Evolutionary conservation across 139 green algal genomes (phyloP).

Genomic region (Chlorella sp.): DNA sequence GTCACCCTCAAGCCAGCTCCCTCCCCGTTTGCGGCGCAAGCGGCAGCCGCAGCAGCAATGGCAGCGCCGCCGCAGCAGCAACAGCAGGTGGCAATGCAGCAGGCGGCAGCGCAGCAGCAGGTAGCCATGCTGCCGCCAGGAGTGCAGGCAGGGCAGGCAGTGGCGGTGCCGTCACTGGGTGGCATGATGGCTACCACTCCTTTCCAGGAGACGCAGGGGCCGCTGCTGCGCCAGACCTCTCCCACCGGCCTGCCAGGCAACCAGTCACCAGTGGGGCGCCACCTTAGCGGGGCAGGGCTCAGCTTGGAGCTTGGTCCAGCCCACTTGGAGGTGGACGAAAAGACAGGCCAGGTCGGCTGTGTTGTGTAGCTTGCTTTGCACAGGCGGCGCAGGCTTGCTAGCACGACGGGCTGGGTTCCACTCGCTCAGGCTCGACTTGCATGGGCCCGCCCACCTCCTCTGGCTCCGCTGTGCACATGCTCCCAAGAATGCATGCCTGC

Average conservation of each 20-base stretch:
- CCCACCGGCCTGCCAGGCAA: neutral
- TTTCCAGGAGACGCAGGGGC: neutral
- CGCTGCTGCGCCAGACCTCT: neutral
- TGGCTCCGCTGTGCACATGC: no score
- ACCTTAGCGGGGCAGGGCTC: neutral
- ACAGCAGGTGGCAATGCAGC: neutral
- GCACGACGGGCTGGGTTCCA: no score
- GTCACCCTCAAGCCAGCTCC: no score
- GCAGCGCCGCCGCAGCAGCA: neutral
- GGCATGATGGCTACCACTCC: no score
- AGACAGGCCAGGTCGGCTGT: slow-evolving; percentile 10
- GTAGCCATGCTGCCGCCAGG: neutral
- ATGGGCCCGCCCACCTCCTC: no score
- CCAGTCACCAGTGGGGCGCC: no score
- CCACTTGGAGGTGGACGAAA: slow-evolving; percentile 23
- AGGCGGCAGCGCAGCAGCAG: neutral
- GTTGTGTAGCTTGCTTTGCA: neutral
- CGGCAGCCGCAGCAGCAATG: no score
- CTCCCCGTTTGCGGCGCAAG: no score
- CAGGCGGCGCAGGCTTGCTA: neutral
- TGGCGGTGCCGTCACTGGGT: no score
- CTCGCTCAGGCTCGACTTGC: no score
- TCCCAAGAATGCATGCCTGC: no score
- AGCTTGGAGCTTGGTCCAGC: slow-evolving; percentile 21
- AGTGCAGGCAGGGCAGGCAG: neutral